These are phyloP conservation scores for Bisporella sp. DNA, from an alignment of 2,329 filamentous ascomycete species.

Conservation along the genomic window DNA sequence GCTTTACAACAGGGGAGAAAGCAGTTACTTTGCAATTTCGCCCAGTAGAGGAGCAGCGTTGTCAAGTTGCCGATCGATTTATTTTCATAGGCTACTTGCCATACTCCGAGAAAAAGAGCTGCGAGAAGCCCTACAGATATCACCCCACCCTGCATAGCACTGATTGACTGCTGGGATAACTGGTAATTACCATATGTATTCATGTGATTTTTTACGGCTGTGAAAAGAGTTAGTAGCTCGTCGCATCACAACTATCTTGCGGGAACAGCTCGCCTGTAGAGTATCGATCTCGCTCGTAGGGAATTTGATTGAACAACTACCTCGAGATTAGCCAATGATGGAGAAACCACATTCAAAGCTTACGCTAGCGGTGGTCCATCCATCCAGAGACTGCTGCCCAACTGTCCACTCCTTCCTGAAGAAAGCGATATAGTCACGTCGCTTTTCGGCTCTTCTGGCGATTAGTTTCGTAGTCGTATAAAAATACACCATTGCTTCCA, in stretches of 20 bases:
- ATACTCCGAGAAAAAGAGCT: slow-evolving; percentile 25
- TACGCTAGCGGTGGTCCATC: slow-evolving; percentile 33
- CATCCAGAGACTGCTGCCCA: slow-evolving; percentile 31
- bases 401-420: slow-evolving; percentile 29
- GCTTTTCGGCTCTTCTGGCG: slow-evolving; percentile 23
- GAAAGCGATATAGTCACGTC: slow-evolving; percentile 28
- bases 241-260: slow-evolving; percentile 25
- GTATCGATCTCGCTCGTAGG: slow-evolving; percentile 46
- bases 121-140: slow-evolving; percentile 41
- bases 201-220: slow-evolving; percentile 32
- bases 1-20: slow-evolving; percentile 8
- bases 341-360: slow-evolving; percentile 2
- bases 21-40: slow-evolving; percentile 34
- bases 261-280: slow-evolving; percentile 20
- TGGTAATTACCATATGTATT: slow-evolving; percentile 28
- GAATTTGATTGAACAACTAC: slow-evolving; percentile 46
- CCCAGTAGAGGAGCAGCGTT: slow-evolving; percentile 60
- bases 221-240: not conserved
- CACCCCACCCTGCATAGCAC: slow-evolving; percentile 49
- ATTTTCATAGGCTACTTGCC: slow-evolving; percentile 29
- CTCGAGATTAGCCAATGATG: slow-evolving; percentile 1
- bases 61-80: slow-evolving; percentile 55
- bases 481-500: slow-evolving; percentile 42
- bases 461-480: slow-evolving; percentile 38
- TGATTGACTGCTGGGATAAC: slow-evolving; percentile 28